Evolutionary conservation across 2,329 filamentous ascomycete species (phyloP).

Genomic region (Ophiostoma australiae): DNA sequence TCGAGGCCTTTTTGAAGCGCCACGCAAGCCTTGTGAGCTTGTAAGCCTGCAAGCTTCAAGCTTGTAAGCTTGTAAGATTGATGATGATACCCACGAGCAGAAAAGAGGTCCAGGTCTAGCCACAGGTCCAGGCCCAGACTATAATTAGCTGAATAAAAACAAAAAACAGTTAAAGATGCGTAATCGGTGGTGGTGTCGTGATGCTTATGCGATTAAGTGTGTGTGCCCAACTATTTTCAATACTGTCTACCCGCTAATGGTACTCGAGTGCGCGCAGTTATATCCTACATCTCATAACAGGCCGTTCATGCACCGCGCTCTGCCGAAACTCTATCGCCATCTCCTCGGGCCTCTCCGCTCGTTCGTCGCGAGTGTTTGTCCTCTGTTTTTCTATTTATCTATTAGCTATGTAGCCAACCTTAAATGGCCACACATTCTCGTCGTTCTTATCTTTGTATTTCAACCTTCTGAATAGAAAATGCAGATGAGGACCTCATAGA

Average conservation of each 20-base stretch:
- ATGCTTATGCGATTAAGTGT: neutral
- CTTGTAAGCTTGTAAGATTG: conserved; percentile 18
- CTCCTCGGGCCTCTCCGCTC: neutral
- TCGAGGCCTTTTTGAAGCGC: conserved; percentile 20
- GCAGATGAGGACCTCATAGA: neutral
- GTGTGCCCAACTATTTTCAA: no score
- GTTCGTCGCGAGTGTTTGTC: neutral
- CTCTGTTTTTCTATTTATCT: neutral
- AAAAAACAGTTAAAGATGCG: neutral
- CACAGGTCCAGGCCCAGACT: neutral
- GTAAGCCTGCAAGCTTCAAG: neutral
- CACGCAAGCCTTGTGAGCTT: conserved; percentile 22
- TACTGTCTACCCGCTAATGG: no score
- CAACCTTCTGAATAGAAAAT: neutral
- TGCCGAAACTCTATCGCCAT: neutral
- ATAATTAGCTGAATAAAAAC: neutral
- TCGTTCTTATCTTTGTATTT: neutral
- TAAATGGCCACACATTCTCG: neutral
- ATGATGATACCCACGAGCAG: neutral
- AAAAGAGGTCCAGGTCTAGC: neutral
- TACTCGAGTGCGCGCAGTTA: neutral
- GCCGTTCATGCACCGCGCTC: neutral
- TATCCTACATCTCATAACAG: neutral
- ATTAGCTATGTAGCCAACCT: neutral
- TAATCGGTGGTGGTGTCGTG: neutral